Evolutionary conservation across 768 basidiomycete species (phyloP).

Genomic region (Lepiota subincarnata): DNA sequence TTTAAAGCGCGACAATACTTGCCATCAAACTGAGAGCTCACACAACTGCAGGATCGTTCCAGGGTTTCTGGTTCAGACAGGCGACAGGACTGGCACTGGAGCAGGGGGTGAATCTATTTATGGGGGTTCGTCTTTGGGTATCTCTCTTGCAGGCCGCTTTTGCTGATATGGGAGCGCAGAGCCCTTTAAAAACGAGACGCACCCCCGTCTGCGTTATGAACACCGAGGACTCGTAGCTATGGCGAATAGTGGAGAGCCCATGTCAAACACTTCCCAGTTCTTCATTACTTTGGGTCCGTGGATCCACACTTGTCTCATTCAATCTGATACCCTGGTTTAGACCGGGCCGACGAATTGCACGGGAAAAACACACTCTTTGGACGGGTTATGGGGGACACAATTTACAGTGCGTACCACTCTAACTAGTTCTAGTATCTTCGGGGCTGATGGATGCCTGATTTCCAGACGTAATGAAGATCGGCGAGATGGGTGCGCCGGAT

Average conservation of each 20-base stretch:
- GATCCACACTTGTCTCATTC: background rate
- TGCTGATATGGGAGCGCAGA: slow-evolving; percentile 39
- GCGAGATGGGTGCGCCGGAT: slow-evolving; percentile 66
- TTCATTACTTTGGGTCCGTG: slow-evolving; percentile 83
- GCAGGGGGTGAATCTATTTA: slow-evolving; percentile 93
- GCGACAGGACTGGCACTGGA: slow-evolving; percentile 89
- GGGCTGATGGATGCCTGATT: background rate
- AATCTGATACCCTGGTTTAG: slow-evolving; percentile 31
- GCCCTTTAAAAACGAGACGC: slow-evolving; percentile 92
- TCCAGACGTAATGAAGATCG: slow-evolving; percentile 87
- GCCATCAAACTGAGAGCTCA: background rate
- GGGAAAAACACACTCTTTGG: slow-evolving; percentile 96
- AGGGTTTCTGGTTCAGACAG: slow-evolving; percentile 91
- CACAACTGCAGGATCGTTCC: slow-evolving; percentile 66
- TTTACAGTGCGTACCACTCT: slow-evolving; percentile 64
- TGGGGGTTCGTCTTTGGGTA: slow-evolving; percentile 50
- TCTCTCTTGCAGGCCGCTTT: background rate
- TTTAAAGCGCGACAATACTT: slow-evolving; percentile 1
- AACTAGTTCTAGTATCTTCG: background rate
- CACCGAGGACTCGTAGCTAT: slow-evolving; percentile 92
- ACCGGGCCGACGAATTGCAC: slow-evolving; percentile 88
- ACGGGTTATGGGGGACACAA: slow-evolving; percentile 80
- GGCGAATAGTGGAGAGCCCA: slow-evolving; percentile 85
- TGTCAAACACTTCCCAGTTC: slow-evolving; percentile 93
- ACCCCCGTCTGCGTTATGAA: slow-evolving; percentile 82